These are phyloP conservation scores for Phytophthora litchii DNA, from an alignment of 352 stramenopile species.

Conservation along the genomic window DNA sequence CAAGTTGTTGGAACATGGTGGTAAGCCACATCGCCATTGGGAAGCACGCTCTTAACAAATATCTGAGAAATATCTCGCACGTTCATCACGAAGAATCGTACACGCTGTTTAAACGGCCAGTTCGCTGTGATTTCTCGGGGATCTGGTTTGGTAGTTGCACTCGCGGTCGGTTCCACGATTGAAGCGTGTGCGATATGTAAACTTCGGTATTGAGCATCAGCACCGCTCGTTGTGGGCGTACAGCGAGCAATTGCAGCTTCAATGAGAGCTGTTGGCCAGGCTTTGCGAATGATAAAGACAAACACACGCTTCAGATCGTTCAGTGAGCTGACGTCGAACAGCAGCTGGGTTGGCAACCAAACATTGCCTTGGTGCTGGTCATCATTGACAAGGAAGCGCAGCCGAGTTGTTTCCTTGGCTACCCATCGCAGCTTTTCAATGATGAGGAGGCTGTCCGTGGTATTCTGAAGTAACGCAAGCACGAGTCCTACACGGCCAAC, in stretches of 20 bases:
- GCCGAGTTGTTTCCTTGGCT: conserved; percentile 25
- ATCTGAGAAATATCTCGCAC: conserved; percentile 42
- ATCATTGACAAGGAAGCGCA: conserved; percentile 36
- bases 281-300: conserved; percentile 28
- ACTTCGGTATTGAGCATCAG: conserved; percentile 9
- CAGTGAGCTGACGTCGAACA: conserved; percentile 32
- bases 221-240: not conserved
- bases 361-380: conserved; percentile 17
- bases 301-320: conserved; percentile 43
- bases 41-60: conserved; percentile 53
- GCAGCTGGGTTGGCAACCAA: conserved; percentile 34
- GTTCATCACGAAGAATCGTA: conserved; percentile 36
- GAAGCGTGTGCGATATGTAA: conserved; percentile 25
- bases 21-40: conserved; percentile 44
- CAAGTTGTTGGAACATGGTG: conserved; percentile 39
- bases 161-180: conserved; percentile 31
- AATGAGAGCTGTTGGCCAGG: conserved; percentile 41
- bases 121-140: conserved; percentile 55
- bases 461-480: conserved; percentile 25
- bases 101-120: conserved; percentile 50
- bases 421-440: conserved; percentile 30
- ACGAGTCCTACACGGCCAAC: conserved; percentile 47
- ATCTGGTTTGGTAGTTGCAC: conserved; percentile 26
- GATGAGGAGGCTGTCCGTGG: conserved; percentile 11
- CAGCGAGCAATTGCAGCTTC: conserved; percentile 17